A percentile compares a stretch with the other conserved stretches of the same genome.
Evolutionary conservation across 139 green algal genomes (phyloP).

Genomic region (Chlamydomonas incerta): DNA sequence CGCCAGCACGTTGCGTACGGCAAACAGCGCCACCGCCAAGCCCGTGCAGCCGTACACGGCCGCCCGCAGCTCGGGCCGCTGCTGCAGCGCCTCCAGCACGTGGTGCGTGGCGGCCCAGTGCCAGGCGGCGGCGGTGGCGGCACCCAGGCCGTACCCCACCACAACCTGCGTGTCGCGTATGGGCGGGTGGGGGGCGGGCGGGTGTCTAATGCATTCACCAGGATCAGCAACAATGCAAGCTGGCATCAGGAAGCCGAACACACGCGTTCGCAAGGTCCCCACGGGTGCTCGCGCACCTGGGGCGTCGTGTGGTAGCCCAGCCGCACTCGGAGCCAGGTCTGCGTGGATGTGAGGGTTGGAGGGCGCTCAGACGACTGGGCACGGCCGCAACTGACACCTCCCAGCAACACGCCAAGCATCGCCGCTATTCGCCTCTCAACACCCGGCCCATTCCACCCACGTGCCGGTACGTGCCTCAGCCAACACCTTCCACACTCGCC

Average conservation of each 20-base stretch:
- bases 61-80: neutral
- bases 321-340: conserved; percentile 76
- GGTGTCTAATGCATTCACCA: neutral
- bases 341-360: too few relatives aligned
- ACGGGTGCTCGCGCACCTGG: conserved; percentile 40
- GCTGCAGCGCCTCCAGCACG: neutral
- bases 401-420: too few relatives aligned
- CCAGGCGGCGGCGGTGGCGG: conserved; percentile 49
- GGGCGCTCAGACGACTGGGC: neutral
- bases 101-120: neutral
- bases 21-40: conserved; percentile 22
- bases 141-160: conserved; percentile 68
- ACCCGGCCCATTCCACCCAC: too few relatives aligned
- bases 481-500: too few relatives aligned
- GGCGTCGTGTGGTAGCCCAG: conserved; percentile 78
- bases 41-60: conserved; percentile 30
- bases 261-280: neutral
- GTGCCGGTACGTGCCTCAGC: too few relatives aligned
- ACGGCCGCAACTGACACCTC: too few relatives aligned
- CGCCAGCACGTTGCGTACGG: conserved; percentile 30
- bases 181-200: too few relatives aligned
- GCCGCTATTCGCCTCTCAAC: too few relatives aligned
- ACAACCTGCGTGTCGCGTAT: conserved; percentile 40
- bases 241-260: too few relatives aligned
- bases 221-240: neutral